Percentiles rank a stretch among this genome's conserved stretches.
Conservation (phyloP, 495 filamentous ascomycete species). For the Lepraria neglecta region DNA sequence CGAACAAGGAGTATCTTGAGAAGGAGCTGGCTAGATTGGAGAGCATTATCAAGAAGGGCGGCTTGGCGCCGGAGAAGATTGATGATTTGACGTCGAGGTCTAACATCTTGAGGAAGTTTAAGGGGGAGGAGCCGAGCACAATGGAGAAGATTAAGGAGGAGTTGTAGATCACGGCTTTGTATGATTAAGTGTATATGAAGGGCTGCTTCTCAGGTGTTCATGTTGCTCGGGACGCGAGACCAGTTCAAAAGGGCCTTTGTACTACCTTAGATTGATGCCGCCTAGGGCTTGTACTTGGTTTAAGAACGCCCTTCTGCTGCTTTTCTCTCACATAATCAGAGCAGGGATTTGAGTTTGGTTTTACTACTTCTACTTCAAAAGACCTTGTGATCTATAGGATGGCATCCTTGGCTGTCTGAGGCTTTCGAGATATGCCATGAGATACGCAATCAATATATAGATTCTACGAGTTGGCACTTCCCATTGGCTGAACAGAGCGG, state of each 20-base stretch:
- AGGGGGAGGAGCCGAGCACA: constrained; percentile 36
- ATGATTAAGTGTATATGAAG: neutral
- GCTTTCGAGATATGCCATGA: too few relatives aligned
- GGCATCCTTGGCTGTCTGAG: too few relatives aligned
- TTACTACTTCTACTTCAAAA: too few relatives aligned
- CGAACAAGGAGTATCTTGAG: constrained; percentile 67
- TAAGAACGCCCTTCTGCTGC: too few relatives aligned
- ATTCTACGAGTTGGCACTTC: too few relatives aligned
- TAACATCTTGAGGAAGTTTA: constrained; percentile 82
- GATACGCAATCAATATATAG: too few relatives aligned
- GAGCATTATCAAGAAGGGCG: constrained; percentile 76
- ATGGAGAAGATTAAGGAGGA: constrained; percentile 67
- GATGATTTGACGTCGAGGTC: constrained; percentile 82
- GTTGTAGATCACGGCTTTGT: constrained; percentile 14
- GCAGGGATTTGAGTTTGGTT: too few relatives aligned
- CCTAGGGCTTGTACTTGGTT: too few relatives aligned
- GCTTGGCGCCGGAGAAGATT: constrained; percentile 74
- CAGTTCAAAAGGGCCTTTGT: neutral
- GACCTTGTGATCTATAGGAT: too few relatives aligned
- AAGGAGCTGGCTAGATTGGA: constrained; percentile 82
- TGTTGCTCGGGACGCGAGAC: neutral
- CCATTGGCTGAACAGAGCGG: too few relatives aligned
- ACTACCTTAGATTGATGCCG: neutral
- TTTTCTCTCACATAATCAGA: too few relatives aligned
- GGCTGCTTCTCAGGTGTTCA: too few relatives aligned